Evolutionary conservation across 2,329 filamentous ascomycete genomes (phyloP), one percentile per base, ranked within the genome.

Genomic region (Shiraia bambusicola): DNA sequence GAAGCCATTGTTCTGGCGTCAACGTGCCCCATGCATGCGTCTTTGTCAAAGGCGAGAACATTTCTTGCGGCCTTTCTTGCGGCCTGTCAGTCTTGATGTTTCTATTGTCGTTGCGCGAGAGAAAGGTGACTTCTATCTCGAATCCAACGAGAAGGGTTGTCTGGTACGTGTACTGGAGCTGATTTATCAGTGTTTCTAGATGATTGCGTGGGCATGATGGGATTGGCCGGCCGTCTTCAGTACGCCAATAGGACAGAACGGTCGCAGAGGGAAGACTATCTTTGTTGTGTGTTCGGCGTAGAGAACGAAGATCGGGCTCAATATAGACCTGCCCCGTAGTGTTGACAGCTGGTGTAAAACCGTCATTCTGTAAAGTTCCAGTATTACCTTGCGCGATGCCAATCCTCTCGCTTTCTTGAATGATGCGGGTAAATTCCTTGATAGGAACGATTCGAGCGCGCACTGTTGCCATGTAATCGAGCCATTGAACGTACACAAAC

Each of bases 81-180:
- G 57, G 69, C 9, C 33, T 17, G 12, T 38, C 31, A 22, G 19
- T 22, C 4, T 19, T 30, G 25, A 52, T 38, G 66, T 54, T 49
- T 30, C 44, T 45, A 11, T 42, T 54, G 6, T 59, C 54, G 25
- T 67, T 57, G 14, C 76, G 75, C 28, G 76, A 75, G 50, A 92
- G 72, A 50, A 94, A 83, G 1, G 87, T 76, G 8, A 93, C 80
- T 66, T 94, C 88, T 28, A 94, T 81, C 65, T 95, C 89, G 52
- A 93, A 94, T 0, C 88, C 89, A 12, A 89, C 67, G 0, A 84
- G 72, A 34, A 90, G 81, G 3, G 74, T 67, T 2, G 88, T 72
- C 1, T 75, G 73, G 27, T 75, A 67, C 5, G 79, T 71, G 2
- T 67, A 54, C 9, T 75, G 69, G 0, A 86, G 77, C 5, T 70